Conservation (phyloP, 148 eudicot genomes). For the Oxyria digyna region DNA sequence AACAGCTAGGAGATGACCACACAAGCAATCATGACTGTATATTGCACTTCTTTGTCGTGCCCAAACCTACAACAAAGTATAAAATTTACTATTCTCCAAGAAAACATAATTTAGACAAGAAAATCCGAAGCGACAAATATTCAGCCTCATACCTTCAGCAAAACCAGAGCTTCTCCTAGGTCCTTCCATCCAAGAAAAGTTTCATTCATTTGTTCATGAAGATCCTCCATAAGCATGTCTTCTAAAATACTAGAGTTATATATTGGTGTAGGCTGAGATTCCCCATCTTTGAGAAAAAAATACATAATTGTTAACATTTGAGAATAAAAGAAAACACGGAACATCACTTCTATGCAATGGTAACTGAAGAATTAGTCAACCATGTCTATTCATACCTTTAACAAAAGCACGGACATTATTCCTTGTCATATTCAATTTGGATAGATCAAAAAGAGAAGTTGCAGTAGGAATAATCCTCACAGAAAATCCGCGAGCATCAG, state of each 20-base stretch:
- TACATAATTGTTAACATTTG: background rate
- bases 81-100: slow-evolving; percentile 12
- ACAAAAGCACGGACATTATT: slow-evolving; percentile 56
- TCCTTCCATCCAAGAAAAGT: slow-evolving; percentile 64
- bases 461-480: slow-evolving; percentile 75
- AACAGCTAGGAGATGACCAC: slow-evolving; percentile 57
- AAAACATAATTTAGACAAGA: background rate
- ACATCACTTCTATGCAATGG: background rate
- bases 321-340: background rate
- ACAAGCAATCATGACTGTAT: slow-evolving; percentile 65
- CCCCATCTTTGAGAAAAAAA: slow-evolving; percentile 20
- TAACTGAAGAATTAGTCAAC: background rate
- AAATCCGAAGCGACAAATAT: background rate
- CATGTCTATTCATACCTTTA: slow-evolving; percentile 38
- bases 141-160: slow-evolving; percentile 53
- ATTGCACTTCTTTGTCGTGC: slow-evolving; percentile 81
- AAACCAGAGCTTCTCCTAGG: slow-evolving; percentile 60
- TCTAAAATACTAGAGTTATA: slow-evolving; percentile 85
- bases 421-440: slow-evolving; percentile 51
- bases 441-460: slow-evolving; percentile 36
- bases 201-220: slow-evolving; percentile 37
- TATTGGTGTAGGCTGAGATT: slow-evolving; percentile 54
- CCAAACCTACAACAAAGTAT: slow-evolving; percentile 60
- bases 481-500: slow-evolving; percentile 27
- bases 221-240: slow-evolving; percentile 70